Base-by-base conservation (phyloP, 768 basidiomycete species). In the Cyclocybe cylindracea region DNA sequence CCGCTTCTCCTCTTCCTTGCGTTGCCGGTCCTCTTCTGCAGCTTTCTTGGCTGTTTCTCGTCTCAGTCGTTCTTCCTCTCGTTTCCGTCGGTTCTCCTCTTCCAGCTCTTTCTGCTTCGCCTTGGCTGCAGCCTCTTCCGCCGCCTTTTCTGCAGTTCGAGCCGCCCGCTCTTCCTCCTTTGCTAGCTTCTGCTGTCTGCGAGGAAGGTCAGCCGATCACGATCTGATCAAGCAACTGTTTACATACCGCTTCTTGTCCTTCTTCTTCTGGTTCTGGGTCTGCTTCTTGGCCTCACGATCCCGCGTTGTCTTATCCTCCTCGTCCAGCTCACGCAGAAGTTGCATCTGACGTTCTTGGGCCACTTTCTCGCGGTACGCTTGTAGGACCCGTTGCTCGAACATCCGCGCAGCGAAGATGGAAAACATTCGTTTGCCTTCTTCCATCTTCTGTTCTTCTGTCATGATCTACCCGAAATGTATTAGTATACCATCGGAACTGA, bases 371-470 rank as follows among this genome's bases (percentile, higher is more conserved):
- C 96, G 89, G 65, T 96, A 98, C 10, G 96, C 94, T 63, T 94
- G 89, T 48, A 97, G 83, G 36, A 98, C 97, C 18, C 97, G 87
- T 71, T 98, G 96, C 73, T 99, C 97, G 69, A 99, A 98, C 95
- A 98, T 97, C 48, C 97, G 85, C 39, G 97, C 97, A 11, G 97
- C 97, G 63, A 99, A 99, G 71, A 99, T 97, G 58, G 94, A 94
- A 77, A 99, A 99, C 97, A 99, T 99, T 45, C 92, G 84, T 70
- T 95, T 94, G 59, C 97, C 97, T 73, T 98, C 97, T 70, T 98
- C 96, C 89, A 96, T 95, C 73, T 96, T 95, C 73, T 98, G 92
- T 70, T 93, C 91, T 69, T 98, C 95, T 2, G 95, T 94, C 82
- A 96, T 83, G 42, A 82, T 76, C 85, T 88, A 58, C 49, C 39